Evolutionary conservation across 2,329 filamentous ascomycete species (phyloP), one percentile per base, ranked within the genome.

Genomic region (Colletotrichum falcatum): DNA sequence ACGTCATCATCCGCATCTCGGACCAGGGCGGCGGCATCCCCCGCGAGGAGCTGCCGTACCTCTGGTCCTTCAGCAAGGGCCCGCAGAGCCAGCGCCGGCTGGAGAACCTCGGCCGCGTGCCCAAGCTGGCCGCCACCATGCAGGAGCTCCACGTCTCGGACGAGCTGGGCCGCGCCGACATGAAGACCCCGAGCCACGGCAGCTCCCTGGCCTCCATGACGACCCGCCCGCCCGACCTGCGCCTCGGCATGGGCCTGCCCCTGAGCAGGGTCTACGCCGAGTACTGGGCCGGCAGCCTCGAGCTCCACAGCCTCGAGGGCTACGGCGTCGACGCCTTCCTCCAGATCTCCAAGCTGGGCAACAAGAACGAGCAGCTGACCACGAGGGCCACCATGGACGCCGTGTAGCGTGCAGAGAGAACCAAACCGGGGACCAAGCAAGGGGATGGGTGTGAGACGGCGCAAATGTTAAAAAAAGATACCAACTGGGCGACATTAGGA

Each of bases 21-120:
- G 97, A 99, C 78, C 94, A 94, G 79, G 96, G 95, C 59, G 96
- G 97, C 72, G 96, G 97, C 44, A 94, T 99, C 64, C 91, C 94
- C 0, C 89, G 91, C 59, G 93, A 96, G 53, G 89, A 95, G 69
- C 84, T 98, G 28, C 95, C 95, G 0, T 92, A 97, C 78, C 87
- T 99, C 7, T 99, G 97, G 96, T 97, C 94, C 33, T 99, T 99
- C 79, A 94, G 91, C 81, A 98, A 98, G 81, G 95, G 95, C 0
- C 94, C 95, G 2, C 90, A 94, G 44, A 92, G 90, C 69, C 86
- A 91, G 74, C 88, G 90, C 71, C 90, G 94, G 5, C 86, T 98
- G n/a, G 86, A 93, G 75, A 98, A 98, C 78, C 87, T 99, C 11
- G 89, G 89, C 14, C 90, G 92, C 73, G 95, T 99, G 2, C 96